Evolutionary conservation across 306 rosid genomes (phyloP), one percentile per base, ranked within the genome.

Genomic region (Phaseolus lunatus): DNA sequence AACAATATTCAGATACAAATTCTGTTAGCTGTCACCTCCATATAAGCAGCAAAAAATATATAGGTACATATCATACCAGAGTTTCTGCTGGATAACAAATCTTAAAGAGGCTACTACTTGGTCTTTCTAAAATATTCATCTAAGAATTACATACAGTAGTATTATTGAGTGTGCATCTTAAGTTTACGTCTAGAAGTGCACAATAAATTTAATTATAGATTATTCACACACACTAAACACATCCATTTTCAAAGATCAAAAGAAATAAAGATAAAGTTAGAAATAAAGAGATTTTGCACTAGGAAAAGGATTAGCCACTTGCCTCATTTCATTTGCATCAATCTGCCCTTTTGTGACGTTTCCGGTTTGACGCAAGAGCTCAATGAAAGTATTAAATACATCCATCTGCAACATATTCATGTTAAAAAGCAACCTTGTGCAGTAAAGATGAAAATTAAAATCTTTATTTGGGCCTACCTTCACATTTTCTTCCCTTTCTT

Each of bases 401-500:
- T 96, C 99, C 96, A 96, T 96, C 99, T 96, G 90, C 87, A 86
- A 80, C 77, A 79, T 39, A 80, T 63, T 33, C 81, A 80, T 43
- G 84, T 86, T 70, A 79, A 72, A 81, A 84, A 86, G 66, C 72
- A 50, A 53, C 78, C 59, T 39, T 66, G 70, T 19, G 26, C 56
- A 29, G 41, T 45, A 72, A 75, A 76, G 67, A 26, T 50, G 19
- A 43, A 71, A 35, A 72, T 44, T 16, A 53, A 74, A 61, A 18
- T 53, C 53, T 24, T 76, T 13, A 54, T 19, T 72, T 56, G 45
- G 77, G 76, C 76, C 67, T 70, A 90, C 99, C 99, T 96, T 96
- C 75, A 96, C 98, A 89, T 90, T 96, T 84, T 92, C 99, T 84
- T 96, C 99, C 88, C 99, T 91, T 87, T 96, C 99, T 80, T 88